These are phyloP conservation scores for Solanum hybrid DNA, from an alignment of 305 asterid genomes.

Conservation along the genomic window DNA sequence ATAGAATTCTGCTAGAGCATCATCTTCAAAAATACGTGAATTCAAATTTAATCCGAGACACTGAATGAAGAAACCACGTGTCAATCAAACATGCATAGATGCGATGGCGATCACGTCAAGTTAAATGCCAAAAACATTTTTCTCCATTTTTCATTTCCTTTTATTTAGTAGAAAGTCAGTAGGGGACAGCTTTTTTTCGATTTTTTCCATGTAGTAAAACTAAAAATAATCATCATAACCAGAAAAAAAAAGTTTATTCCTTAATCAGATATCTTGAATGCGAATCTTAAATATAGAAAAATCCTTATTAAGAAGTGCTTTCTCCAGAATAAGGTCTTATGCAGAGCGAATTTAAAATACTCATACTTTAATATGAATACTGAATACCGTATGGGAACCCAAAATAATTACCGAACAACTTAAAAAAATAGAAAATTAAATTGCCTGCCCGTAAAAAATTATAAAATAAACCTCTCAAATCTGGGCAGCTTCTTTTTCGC, in stretches of 20 bases:
- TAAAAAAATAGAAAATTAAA: background rate
- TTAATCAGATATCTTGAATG: too few relatives aligned
- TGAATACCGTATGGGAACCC: too few relatives aligned
- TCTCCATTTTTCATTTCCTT: background rate
- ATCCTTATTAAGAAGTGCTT: background rate
- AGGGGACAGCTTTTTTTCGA: background rate
- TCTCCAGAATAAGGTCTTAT: too few relatives aligned
- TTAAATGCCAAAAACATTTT: background rate
- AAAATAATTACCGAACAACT: background rate
- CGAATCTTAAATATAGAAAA: too few relatives aligned
- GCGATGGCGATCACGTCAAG: background rate
- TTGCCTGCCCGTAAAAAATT: background rate
- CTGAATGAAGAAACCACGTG: background rate
- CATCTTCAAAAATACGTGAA: background rate
- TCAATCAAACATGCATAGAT: background rate
- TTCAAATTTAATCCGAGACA: too few relatives aligned
- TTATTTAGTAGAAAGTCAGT: background rate
- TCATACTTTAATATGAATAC: too few relatives aligned
- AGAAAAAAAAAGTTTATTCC: too few relatives aligned
- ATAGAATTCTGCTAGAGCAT: too few relatives aligned
- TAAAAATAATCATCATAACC: background rate
- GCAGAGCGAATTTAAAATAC: too few relatives aligned
- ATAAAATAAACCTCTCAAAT: background rate
- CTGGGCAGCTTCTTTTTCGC: slow-evolving; percentile 18
- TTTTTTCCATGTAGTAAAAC: background rate